Evolutionary conservation across 768 basidiomycete species (phyloP).

Genomic region (Agrocybe praecox): DNA sequence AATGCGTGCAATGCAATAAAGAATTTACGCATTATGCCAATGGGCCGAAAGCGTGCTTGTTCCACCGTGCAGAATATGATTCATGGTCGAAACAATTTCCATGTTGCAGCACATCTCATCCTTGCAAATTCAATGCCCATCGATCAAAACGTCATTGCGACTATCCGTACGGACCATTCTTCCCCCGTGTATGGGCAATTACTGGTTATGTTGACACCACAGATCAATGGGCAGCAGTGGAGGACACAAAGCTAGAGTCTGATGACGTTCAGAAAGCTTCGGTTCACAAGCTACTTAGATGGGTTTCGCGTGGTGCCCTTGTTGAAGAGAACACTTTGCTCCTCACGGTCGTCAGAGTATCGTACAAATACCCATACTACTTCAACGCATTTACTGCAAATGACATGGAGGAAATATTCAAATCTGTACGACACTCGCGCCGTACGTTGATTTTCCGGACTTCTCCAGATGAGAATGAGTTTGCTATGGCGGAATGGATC

Average conservation of each 20-base stretch:
- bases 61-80: slow-evolving; percentile 36
- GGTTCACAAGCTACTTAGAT: slow-evolving; percentile 33
- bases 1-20: slow-evolving; percentile 40
- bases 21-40: slow-evolving; percentile 36
- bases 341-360: slow-evolving; percentile 36
- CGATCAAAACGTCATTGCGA: slow-evolving; percentile 42
- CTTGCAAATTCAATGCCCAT: slow-evolving; percentile 37
- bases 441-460: slow-evolving; percentile 39
- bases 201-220: slow-evolving; percentile 34
- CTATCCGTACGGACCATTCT: slow-evolving; percentile 41
- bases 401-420: slow-evolving; percentile 33
- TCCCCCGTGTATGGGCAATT: slow-evolving; percentile 30
- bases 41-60: slow-evolving; percentile 40
- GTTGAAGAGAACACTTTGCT: slow-evolving; percentile 36
- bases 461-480: slow-evolving; percentile 32
- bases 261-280: slow-evolving; percentile 28
- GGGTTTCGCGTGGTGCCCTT: slow-evolving; percentile 32
- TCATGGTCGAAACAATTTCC: slow-evolving; percentile 34
- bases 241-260: slow-evolving; percentile 38
- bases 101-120: slow-evolving; percentile 36
- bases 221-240: slow-evolving; percentile 32
- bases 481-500: slow-evolving; percentile 42
- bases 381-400: slow-evolving; percentile 39
- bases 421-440: slow-evolving; percentile 32
- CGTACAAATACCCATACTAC: slow-evolving; percentile 34